Percentiles rank a stretch among this genome's conserved stretches.
phyloP scores from a whole-genome alignment of 108 stramenopile genomes.

The Skeletonema marinoi region DNA sequence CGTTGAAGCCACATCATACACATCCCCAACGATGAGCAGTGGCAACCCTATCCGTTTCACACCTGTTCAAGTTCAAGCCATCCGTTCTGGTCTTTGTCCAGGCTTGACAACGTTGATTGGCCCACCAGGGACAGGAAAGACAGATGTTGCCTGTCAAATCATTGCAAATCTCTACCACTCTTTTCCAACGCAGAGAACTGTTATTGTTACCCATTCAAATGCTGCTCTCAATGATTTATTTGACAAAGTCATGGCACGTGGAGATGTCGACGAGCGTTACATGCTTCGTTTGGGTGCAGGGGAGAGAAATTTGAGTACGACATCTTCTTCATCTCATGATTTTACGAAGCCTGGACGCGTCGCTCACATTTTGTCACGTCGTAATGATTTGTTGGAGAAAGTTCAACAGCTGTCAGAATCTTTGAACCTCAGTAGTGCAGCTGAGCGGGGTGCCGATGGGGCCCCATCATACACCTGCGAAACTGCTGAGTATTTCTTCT shows the following conservation, averaged over 20 bases:
- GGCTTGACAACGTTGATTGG: slow-evolving; percentile 96
- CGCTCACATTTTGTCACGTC: slow-evolving; percentile 84
- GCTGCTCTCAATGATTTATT: slow-evolving; percentile 99
- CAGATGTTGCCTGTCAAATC: slow-evolving; percentile 96
- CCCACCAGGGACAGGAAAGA: slow-evolving; percentile 88
- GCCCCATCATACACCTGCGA: slow-evolving; percentile 92
- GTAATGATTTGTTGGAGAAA: slow-evolving; percentile 81
- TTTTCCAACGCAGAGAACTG: slow-evolving; percentile 91
- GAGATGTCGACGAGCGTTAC: slow-evolving; percentile 88
- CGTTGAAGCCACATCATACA: slow-evolving; percentile 60
- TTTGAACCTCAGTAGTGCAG: slow-evolving; percentile 75
- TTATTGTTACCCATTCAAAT: slow-evolving; percentile 98
- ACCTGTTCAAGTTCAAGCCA: slow-evolving; percentile 93
- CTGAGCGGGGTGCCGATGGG: slow-evolving; percentile 82
- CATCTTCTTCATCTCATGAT: slow-evolving; percentile 71
- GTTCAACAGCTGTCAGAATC: slow-evolving; percentile 90
- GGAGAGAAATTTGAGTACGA: slow-evolving; percentile 82
- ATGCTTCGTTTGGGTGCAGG: slow-evolving; percentile 94
- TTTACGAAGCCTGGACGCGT: slow-evolving; percentile 93
- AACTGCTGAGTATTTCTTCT: slow-evolving; percentile 91
- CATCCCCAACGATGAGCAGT: slow-evolving; percentile 28
- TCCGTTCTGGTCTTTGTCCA: slow-evolving; percentile 91
- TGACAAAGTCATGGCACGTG: slow-evolving; percentile 93
- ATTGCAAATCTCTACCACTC: slow-evolving; percentile 94
- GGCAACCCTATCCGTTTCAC: slow-evolving; percentile 95